phyloP scores from a whole-genome alignment of 2,329 filamentous ascomycete species.

The Aspergillus unguis region DNA sequence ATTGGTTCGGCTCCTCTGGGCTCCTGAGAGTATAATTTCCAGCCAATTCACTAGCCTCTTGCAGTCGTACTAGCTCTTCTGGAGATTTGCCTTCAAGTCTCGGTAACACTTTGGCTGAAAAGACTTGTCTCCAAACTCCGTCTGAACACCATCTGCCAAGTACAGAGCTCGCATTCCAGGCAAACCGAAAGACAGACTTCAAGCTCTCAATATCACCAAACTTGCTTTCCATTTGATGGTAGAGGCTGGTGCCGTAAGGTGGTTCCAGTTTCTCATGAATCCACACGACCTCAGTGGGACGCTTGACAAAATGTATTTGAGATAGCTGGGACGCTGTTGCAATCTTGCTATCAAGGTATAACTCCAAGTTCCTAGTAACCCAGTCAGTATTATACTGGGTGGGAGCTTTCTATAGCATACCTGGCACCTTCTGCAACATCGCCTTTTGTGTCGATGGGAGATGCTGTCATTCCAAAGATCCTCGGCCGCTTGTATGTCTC shows the following conservation, averaged over 20 bases:
- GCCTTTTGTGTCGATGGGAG: slow-evolving; percentile 78
- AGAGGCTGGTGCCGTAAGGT: slow-evolving; percentile 63
- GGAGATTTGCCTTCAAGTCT: slow-evolving; percentile 61
- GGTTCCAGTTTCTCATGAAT: slow-evolving; percentile 52
- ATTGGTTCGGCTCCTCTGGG: slow-evolving; percentile 34
- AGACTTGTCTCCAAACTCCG: slow-evolving; percentile 68
- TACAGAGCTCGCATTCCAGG: slow-evolving; percentile 59
- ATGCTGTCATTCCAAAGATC: slow-evolving; percentile 95
- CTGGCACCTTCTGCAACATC: slow-evolving; percentile 68
- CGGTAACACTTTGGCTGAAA: slow-evolving; percentile 60
- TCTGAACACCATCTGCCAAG: slow-evolving; percentile 85
- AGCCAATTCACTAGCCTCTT: slow-evolving; percentile 57
- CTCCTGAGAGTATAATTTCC: slow-evolving; percentile 49
- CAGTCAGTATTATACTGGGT: slow-evolving; percentile 4
- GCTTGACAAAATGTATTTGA: slow-evolving; percentile 57
- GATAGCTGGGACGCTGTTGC: slow-evolving; percentile 66
- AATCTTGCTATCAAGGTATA: slow-evolving; percentile 74
- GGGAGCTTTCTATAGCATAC: slow-evolving; percentile 25
- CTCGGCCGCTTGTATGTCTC: slow-evolving; percentile 58
- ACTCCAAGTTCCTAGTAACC: slow-evolving; percentile 63
- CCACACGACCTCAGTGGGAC: slow-evolving; percentile 58
- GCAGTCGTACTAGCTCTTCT: slow-evolving; percentile 54
- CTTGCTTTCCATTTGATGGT: slow-evolving; percentile 52
- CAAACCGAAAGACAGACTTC: slow-evolving; percentile 56
- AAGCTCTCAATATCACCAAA: slow-evolving; percentile 56